Evolutionary conservation across 306 rosid genomes (phyloP).

Genomic region (Vicia villosa): DNA sequence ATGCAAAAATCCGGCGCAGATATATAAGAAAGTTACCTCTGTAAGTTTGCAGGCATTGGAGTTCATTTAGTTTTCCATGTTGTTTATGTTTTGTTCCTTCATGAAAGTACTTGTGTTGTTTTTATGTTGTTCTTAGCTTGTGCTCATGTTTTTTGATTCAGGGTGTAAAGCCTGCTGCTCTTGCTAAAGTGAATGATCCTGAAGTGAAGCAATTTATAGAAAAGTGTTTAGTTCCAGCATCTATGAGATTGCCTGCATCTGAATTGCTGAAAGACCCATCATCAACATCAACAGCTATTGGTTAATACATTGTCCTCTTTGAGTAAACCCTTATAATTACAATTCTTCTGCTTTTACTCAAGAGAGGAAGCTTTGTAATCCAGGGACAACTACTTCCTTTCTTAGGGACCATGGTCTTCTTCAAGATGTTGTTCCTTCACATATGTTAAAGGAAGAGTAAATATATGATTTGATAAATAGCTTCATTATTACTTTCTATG

Average conservation of each 20-base stretch:
- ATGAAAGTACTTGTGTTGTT: neutral
- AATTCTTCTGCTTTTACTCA: no score
- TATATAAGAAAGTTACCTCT: slow-evolving; percentile 83
- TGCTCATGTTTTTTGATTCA: slow-evolving; percentile 34
- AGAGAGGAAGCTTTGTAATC: no score
- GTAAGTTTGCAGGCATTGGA: slow-evolving; percentile 53
- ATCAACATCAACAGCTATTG: no score
- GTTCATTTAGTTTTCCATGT: slow-evolving; percentile 9
- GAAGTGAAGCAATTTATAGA: slow-evolving; percentile 80
- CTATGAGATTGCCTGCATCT: slow-evolving; percentile 66
- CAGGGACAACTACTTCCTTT: no score
- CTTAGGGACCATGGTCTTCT: no score
- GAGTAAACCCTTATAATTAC: no score
- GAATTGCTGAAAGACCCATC: slow-evolving; percentile 87
- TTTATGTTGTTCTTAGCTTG: slow-evolving; percentile 9
- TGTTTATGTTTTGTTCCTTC: neutral
- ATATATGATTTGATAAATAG: no score
- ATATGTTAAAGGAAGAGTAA: no score
- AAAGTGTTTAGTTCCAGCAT: slow-evolving; percentile 82
- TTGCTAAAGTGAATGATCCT: slow-evolving; percentile 65
- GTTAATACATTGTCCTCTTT: no score
- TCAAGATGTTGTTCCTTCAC: no score
- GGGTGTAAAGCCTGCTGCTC: slow-evolving; percentile 92
- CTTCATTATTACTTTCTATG: no score
- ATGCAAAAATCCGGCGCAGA: slow-evolving; percentile 90